These are phyloP conservation scores for Gossypioides kirkii DNA, from an alignment of 345 rosid species.

Conservation along the genomic window DNA sequence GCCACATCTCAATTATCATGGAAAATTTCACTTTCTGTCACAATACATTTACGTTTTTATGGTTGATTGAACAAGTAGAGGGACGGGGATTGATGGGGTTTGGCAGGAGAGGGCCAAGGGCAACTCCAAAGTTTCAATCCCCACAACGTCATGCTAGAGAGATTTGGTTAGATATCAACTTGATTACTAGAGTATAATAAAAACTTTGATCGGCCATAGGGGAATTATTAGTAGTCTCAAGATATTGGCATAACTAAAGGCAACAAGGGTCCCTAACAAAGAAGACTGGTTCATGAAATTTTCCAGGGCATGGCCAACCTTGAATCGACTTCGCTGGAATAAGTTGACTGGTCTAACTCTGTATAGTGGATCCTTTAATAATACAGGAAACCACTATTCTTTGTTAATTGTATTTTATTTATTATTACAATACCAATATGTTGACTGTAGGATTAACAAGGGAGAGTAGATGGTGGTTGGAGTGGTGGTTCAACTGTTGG, in stretches of 20 bases:
- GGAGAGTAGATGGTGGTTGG: no score
- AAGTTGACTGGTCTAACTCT: constrained; percentile 20
- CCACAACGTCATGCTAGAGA: constrained; percentile 3
- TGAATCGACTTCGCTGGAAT: constrained; percentile 20
- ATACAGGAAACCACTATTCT: background rate
- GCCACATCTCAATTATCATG: background rate
- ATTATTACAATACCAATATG: background rate
- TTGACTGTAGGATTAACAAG: no score
- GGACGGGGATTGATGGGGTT: background rate
- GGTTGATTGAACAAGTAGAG: no score
- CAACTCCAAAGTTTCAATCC: constrained; percentile 7
- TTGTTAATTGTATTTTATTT: background rate
- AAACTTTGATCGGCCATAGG: constrained; percentile 8
- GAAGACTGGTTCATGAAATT: constrained; percentile 2
- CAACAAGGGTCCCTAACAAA: constrained; percentile 26
- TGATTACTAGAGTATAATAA: background rate
- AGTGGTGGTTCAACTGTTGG: no score
- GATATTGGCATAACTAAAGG: constrained; percentile 19
- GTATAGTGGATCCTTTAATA: constrained; percentile 4
- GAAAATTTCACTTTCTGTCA: no score
- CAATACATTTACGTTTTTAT: no score
- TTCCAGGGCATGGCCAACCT: constrained; percentile 12
- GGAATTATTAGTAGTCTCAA: constrained; percentile 18
- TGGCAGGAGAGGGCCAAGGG: background rate
- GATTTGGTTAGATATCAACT: constrained; percentile 3